These are phyloP conservation scores for Heterococcus sp. DNA, from an alignment of 108 stramenopile genomes.

Conservation along the genomic window DNA sequence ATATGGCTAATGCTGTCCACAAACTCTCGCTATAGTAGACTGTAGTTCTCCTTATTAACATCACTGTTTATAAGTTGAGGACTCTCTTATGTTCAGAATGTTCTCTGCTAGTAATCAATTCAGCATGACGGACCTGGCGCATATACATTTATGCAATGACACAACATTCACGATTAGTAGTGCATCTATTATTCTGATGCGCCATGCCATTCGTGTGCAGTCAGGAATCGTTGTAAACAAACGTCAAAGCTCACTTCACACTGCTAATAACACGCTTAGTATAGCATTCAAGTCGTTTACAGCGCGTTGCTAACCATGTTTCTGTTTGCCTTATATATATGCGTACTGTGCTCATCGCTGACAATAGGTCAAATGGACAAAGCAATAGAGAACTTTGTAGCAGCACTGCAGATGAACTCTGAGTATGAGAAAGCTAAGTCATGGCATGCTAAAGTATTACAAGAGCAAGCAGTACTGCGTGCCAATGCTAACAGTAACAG, in stretches of 20 bases:
- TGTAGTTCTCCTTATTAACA: too few relatives aligned
- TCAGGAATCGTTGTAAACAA: background rate
- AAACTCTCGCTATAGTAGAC: too few relatives aligned
- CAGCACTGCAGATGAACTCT: slow-evolving; percentile 48
- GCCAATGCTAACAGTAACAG: too few relatives aligned
- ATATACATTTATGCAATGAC: too few relatives aligned
- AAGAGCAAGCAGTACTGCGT: slow-evolving; percentile 2
- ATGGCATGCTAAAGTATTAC: slow-evolving; percentile 54
- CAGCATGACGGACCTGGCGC: too few relatives aligned
- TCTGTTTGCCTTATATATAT: background rate
- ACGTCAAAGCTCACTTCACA: background rate
- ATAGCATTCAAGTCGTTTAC: background rate
- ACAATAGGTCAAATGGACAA: slow-evolving; percentile 13
- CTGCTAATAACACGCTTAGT: background rate
- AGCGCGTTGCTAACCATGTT: background rate
- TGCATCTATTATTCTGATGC: background rate
- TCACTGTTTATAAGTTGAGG: too few relatives aligned
- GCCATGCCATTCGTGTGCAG: background rate
- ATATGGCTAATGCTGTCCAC: too few relatives aligned
- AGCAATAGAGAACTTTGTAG: slow-evolving; percentile 53
- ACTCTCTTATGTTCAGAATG: too few relatives aligned
- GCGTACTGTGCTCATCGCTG: background rate
- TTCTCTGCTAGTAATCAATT: too few relatives aligned
- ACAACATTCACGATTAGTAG: too few relatives aligned
- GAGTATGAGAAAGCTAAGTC: slow-evolving; percentile 63